Evolutionary conservation across 352 stramenopile genomes (phyloP).

Genomic region (Aphanomyces stellatus): DNA sequence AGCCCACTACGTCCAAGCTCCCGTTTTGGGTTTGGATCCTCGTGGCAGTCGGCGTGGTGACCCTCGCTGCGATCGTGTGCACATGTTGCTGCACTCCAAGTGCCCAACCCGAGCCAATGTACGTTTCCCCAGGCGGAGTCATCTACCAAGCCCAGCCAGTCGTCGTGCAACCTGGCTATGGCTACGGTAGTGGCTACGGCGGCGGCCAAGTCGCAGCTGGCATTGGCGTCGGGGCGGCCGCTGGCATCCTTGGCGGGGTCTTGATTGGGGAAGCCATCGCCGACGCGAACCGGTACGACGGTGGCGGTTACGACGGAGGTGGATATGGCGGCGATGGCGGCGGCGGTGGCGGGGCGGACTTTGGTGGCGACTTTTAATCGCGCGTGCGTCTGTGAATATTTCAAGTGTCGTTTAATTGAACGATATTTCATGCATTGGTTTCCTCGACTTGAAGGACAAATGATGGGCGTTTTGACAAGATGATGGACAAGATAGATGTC

Average conservation of each 20-base stretch:
- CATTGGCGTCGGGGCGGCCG: constrained; percentile 8
- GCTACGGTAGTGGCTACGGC: background rate
- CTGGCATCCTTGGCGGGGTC: constrained; percentile 10
- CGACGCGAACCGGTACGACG: background rate
- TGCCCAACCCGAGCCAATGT: background rate
- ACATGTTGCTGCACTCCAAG: constrained; percentile 2
- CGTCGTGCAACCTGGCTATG: background rate
- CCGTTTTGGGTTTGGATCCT: constrained; percentile 17
- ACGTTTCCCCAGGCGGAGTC: background rate
- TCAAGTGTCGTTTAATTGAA: too few relatives aligned
- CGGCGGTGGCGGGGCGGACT: constrained; percentile 8
- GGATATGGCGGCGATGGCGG: background rate
- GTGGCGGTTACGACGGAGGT: background rate
- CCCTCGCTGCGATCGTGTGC: background rate
- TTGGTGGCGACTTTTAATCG: constrained; percentile 16
- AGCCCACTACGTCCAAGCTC: background rate
- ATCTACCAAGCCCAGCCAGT: background rate
- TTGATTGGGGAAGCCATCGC: constrained; percentile 13
- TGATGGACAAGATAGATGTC: too few relatives aligned
- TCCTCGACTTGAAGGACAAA: too few relatives aligned
- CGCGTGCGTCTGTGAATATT: background rate
- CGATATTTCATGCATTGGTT: background rate
- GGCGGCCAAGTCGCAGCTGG: constrained; percentile 6
- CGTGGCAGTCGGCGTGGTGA: background rate
- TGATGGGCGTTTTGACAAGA: too few relatives aligned